A percentile compares a stretch with the other conserved stretches of the same genome.
Evolutionary conservation across 1,139 yeast genomes (phyloP).

Genomic region (Candida freyschussii): DNA sequence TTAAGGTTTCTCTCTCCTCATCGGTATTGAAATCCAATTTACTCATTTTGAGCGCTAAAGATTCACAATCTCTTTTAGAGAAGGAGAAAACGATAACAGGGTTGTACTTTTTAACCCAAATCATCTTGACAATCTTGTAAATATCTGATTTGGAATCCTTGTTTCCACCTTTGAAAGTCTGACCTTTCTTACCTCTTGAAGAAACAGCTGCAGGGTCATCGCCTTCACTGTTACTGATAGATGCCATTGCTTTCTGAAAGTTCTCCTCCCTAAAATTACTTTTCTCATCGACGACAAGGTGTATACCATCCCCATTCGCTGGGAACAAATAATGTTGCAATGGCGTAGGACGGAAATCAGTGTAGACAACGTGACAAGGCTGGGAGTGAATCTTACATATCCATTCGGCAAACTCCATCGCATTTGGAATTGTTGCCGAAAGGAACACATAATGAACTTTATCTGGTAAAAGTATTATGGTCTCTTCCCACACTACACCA

Average conservation of each 20-base stretch:
- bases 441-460: constrained; percentile 84
- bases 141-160: constrained; percentile 86
- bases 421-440: constrained; percentile 97
- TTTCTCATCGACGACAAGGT: constrained; percentile 95
- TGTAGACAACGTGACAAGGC: constrained; percentile 97
- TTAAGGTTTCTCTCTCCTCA: constrained; percentile 85
- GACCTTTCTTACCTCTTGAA: constrained; percentile 69
- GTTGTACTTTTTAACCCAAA: constrained; percentile 89
- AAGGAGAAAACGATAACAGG: constrained; percentile 98
- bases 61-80: constrained; percentile 94
- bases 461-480: constrained; percentile 90
- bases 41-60: constrained; percentile 89
- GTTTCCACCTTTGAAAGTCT: constrained; percentile 85
- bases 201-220: constrained; percentile 70
- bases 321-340: constrained; percentile 96
- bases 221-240: constrained; percentile 75
- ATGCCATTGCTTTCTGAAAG: constrained; percentile 97
- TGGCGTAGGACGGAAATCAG: constrained; percentile 98
- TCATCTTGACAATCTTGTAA: constrained; percentile 95
- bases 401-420: constrained; percentile 99
- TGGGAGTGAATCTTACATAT: constrained; percentile 90
- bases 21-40: constrained; percentile 89
- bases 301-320: constrained; percentile 96
- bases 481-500: constrained; percentile 99
- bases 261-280: constrained; percentile 95